Evolutionary conservation across 2,329 filamentous ascomycete genomes (phyloP), one percentile per base, ranked within the genome.

Genomic region (Xylaria multiplex): DNA sequence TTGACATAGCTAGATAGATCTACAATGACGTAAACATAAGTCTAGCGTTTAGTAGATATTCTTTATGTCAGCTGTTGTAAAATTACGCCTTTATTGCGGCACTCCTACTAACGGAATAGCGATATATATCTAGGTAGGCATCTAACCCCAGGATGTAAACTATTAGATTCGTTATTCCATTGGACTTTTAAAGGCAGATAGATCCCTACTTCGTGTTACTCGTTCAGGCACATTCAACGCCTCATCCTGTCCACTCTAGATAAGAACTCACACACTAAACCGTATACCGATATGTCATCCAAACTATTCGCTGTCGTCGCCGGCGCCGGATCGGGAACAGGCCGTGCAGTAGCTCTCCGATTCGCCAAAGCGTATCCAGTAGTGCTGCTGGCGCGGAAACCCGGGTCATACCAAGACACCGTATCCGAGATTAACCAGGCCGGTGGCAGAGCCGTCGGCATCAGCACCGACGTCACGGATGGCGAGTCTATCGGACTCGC

Each of bases 241-340:
- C 24, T 32, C n/a, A 46, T 53, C 14, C 8, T 19, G 24, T 11
- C 14, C 37, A 35, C n/a, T 13, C n/a, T 13, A 48, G 7, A 2
- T 24, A 35, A 4, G 16, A 9, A 35, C n/a, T 4, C 13, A 32
- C 19, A 7, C n/a, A 11, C 11, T 6, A 37, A 64, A 45, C 22
- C 24, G 22, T 49, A 11, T 14, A 64, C 35, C 35, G 11, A 48
- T 43, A 73, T 72, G 70, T 70, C 75, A 56, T 72, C 81, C 54
- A 84, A 83, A 70, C 84, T 91, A 73, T 91, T 89, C 77, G 88
- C 90, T 57, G 81, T 93, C 66, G 79, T 93, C 65, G 90, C 90
- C 11, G 91, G 91, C 62, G 90, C 89, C 48, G 91, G 91, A n/a
- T 81, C 89, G 6, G 91, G 91, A 65, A 93, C 87, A 52, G 66